These are phyloP conservation scores for Vitis hybrid DNA, from an alignment of 177 flowering plant species.

Conservation along the genomic window DNA sequence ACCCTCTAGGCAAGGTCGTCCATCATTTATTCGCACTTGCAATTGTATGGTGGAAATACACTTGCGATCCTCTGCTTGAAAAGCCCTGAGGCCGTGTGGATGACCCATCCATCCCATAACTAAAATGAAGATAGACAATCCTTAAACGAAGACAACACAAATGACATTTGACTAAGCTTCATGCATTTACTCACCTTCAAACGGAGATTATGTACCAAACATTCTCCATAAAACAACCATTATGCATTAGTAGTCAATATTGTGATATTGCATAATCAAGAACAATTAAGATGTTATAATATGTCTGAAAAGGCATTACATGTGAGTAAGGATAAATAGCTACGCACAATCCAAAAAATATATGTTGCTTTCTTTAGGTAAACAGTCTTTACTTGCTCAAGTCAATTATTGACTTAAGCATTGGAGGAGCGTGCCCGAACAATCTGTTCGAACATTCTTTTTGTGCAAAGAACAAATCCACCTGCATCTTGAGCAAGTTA, in stretches of 20 bases:
- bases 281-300: too few relatives aligned
- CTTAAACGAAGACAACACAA: fast-evolving
- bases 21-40: too few relatives aligned
- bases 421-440: fast-evolving
- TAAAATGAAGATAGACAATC: fast-evolving
- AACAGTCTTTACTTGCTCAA: fast-evolving
- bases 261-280: fast-evolving
- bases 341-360: fast-evolving
- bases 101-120: too few relatives aligned
- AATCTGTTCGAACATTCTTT: fast-evolving
- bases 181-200: too few relatives aligned
- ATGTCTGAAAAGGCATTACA: fast-evolving
- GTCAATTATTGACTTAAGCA: too few relatives aligned
- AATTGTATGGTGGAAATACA: too few relatives aligned
- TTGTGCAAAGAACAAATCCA: too few relatives aligned
- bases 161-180: fast-evolving
- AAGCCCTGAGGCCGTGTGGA: fast-evolving
- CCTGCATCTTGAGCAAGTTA: too few relatives aligned
- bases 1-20: too few relatives aligned
- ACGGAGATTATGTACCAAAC: fast-evolving
- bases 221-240: fast-evolving
- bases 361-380: fast-evolving
- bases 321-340: too few relatives aligned
- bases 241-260: too few relatives aligned
- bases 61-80: fast-evolving